Evolutionary conservation across 169 alveolate genomes (phyloP), one percentile per base, ranked within the genome.

Genomic region (Eimeria necatrix): DNA sequence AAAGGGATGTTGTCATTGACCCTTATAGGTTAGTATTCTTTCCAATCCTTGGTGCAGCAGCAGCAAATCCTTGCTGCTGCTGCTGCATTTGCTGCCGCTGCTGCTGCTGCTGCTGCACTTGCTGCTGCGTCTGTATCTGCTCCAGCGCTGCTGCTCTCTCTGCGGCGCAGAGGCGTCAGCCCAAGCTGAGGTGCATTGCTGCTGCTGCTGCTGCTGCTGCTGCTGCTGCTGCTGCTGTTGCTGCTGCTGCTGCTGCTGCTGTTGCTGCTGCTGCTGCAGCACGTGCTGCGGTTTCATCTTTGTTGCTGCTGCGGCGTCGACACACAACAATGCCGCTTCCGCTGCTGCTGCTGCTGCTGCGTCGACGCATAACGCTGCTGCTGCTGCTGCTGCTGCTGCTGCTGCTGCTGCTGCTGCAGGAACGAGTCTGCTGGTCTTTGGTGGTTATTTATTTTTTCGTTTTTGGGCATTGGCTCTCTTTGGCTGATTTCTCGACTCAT

Each of bases 11-110:
- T 14, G 16, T 78, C 4, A 78, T 78, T n/a, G 87, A 78, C 4
- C 87, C 87, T 12, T 78, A 78, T 61, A 78, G 22, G 80, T 68
- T 22, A 18, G 80, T 68, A 20, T 32, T 61, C 73, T 61, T 26
- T 61, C 5, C 73, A 12, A 24, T 61, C 73, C n/a, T n/a, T n/a
- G n/a, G n/a, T n/a, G n/a, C n/a, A n/a, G n/a, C n/a, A n/a, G n/a
- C 41, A 32, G 3, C 41, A 32, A 32, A 32, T 32, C 41, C 41
- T n/a, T n/a, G n/a, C n/a, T 32, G 41, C 41, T 32, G 41, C 41
- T 32, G 41, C 41, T 32, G 41, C 41, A 32, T 32, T 32, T 32
- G 41, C 41, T 32, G 41, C 41, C 2, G 41, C 41, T 32, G 41
- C 41, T 32, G 41, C 41, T 32, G 41, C 41, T 32, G 41, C 41